Evolutionary conservation across 306 rosid genomes (phyloP).

Genomic region (Myrica gale): DNA sequence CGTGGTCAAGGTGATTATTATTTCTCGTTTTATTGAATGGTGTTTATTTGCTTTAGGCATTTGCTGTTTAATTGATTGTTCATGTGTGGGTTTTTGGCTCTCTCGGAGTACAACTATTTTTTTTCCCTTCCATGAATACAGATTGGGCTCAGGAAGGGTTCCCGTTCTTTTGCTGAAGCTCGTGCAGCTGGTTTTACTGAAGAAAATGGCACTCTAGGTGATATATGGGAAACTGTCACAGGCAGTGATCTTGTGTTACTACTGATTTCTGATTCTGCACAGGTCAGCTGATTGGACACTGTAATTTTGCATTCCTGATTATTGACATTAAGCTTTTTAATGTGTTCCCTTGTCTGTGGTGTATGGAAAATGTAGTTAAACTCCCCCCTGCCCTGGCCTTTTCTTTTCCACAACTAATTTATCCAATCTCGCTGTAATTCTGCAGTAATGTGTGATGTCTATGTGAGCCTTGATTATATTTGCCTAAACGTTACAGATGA

Average conservation of each 20-base stretch:
- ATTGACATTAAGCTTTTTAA: neutral
- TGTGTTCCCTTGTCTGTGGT: neutral
- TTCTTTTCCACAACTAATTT: neutral
- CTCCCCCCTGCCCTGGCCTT: neutral
- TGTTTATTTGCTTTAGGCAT: neutral
- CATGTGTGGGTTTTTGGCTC: neutral
- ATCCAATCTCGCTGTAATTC: too few species aligned
- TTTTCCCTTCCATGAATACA: slow-evolving; percentile 26
- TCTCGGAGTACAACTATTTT: neutral
- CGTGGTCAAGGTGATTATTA: slow-evolving; percentile 76
- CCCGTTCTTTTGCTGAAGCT: slow-evolving; percentile 84
- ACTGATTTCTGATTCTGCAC: slow-evolving; percentile 92
- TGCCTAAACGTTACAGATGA: neutral
- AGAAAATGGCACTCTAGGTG: slow-evolving; percentile 94
- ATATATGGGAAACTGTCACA: slow-evolving; percentile 77
- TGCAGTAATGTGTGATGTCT: neutral
- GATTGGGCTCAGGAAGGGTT: slow-evolving; percentile 98
- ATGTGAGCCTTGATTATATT: neutral
- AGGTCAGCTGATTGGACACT: slow-evolving; percentile 48
- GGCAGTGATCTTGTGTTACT: slow-evolving; percentile 92
- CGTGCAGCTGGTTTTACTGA: slow-evolving; percentile 84
- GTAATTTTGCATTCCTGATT: neutral
- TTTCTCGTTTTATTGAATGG: neutral
- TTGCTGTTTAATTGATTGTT: neutral
- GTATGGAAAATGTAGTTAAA: neutral